phyloP scores from a whole-genome alignment of 805 yeast genomes.

The Dipodascopsis tothii region DNA sequence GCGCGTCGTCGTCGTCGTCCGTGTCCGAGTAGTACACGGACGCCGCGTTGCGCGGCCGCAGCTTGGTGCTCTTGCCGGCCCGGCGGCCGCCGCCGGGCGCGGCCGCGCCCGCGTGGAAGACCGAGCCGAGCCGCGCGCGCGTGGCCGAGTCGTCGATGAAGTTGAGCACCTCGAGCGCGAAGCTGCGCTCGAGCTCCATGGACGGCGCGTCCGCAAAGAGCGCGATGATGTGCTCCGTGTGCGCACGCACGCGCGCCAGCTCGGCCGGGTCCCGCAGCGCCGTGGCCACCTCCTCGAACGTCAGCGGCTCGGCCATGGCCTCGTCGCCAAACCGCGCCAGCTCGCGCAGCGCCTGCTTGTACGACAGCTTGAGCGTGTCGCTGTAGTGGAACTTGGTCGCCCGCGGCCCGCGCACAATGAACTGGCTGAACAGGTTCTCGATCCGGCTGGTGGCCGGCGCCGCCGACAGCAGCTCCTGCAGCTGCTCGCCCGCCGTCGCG shows the following conservation, averaged over 20 bases:
- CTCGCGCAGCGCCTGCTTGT: no score
- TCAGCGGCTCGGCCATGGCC: no score
- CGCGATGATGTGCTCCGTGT: no score
- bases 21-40: neutral
- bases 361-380: no score
- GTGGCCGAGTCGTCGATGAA: neutral
- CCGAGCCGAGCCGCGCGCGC: no score
- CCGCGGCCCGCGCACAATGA: no score
- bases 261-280: neutral
- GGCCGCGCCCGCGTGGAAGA: neutral
- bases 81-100: neutral
- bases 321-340: no score
- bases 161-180: neutral
- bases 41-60: neutral
- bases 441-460: neutral
- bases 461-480: neutral
- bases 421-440: neutral
- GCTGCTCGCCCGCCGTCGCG: neutral
- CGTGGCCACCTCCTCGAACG: no score
- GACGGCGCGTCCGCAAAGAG: no score
- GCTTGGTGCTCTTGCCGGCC: neutral
- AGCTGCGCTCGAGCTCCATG: neutral
- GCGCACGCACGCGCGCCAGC: neutral
- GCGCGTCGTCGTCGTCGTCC: slow-evolving; percentile 7
- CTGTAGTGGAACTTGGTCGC: no score